These are phyloP conservation scores for Stromatinia cepivora DNA, from an alignment of 2,329 filamentous ascomycete genomes.

Conservation along the genomic window DNA sequence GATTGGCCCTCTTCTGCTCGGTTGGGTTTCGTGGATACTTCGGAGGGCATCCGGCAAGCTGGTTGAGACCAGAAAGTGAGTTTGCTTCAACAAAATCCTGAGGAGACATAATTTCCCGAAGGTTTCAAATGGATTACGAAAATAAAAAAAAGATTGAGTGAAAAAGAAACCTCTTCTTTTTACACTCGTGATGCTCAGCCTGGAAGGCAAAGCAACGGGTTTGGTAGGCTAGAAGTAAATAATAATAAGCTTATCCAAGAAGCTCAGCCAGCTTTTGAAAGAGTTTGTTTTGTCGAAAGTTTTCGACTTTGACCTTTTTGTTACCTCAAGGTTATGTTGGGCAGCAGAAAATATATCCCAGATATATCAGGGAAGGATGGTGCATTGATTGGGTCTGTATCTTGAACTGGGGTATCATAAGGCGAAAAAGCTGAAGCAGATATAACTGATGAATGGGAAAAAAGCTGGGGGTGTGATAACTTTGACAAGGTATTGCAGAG, in stretches of 20 bases:
- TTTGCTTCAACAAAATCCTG: slow-evolving; percentile 65
- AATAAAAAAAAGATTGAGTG: neutral
- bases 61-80: slow-evolving; percentile 77
- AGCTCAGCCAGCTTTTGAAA: neutral
- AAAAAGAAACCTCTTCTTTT: neutral
- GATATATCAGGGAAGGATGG: neutral
- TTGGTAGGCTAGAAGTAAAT: neutral
- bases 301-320: neutral
- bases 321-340: neutral
- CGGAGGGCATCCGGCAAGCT: slow-evolving; percentile 82
- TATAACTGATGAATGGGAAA: neutral
- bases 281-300: neutral
- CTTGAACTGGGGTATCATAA: slow-evolving; percentile 3
- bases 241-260: neutral
- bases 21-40: slow-evolving; percentile 78
- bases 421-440: neutral
- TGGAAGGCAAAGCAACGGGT: slow-evolving; percentile 7
- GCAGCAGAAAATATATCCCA: neutral
- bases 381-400: slow-evolving; percentile 5
- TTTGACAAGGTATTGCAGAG: neutral
- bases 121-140: neutral
- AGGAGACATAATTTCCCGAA: slow-evolving; percentile 27
- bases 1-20: slow-evolving; percentile 64
- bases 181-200: neutral
- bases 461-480: neutral